Evolutionary conservation across 495 filamentous ascomycete species (phyloP), one percentile per base, ranked within the genome.

Genomic region (Jackrogersella multiformis): DNA sequence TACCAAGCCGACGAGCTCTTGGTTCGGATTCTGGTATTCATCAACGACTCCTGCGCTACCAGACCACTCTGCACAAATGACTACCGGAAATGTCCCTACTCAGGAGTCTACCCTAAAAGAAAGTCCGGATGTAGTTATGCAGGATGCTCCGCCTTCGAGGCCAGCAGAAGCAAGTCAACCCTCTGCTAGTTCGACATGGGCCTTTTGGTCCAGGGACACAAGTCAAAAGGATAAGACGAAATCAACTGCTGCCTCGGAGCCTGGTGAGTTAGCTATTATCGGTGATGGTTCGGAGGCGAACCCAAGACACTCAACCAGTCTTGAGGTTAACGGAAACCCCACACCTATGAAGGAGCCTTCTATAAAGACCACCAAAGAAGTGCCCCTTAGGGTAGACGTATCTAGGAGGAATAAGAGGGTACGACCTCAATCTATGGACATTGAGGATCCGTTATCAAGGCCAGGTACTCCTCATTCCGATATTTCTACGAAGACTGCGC

Each of bases 151-250:
- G 15, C 61, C 74, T 8, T 62, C 42, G 56, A 69, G 61, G 30
- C 36, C 59, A 13, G 28, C 45, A 30, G 58, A 61, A 64, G 20
- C 39, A 10, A 56, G 54, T 13, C 56, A 64, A 41, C 75, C 76
- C 13, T 57, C 66, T 44, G 18, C 82, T 61, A 84, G 89, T 16
- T 90, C 90, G 5, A 90, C 88, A 1, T 96, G 92, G 92, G 92
- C 89, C 0, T 96, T 96, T 65, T 96, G 90, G 90, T 92, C 90
- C 5, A 87, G 85, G 56, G 90, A 92, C 15, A 76, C 82, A 16
- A 69, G 85, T 7, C 65, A 74, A 18, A 79, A 71, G 53, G 55
- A 81, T 1, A 73, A 71, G 21, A 77, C 82, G 34, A 76, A 72
- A 38, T 21, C 64, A 3, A 35, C 44, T 0, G 12, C 56, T 28